Base-by-base conservation (phyloP, 495 filamentous ascomycete species). In the Tuber indicum region DNA sequence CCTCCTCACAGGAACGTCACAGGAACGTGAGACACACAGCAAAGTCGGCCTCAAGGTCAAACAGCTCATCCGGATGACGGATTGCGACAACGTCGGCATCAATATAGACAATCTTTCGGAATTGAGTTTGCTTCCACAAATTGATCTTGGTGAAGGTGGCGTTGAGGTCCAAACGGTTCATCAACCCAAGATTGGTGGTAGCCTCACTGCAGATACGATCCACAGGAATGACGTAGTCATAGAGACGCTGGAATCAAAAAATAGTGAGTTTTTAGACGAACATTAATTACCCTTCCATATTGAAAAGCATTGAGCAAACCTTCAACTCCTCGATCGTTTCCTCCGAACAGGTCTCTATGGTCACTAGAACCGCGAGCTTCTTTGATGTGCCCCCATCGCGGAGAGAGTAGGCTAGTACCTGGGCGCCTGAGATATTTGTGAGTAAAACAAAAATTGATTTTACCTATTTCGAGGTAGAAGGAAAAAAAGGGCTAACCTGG, bases 131-230 rank as follows among this genome's bases (percentile, higher is more conserved):
- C 73, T 91, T 92, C 96, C 96, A 99, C 23, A 99, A 87, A 76
- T 92, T 90, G 84, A 99, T 94, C 87, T 99, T 99, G 74, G 96
- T 98, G 84, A 97, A 98, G 74, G 95, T 92, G 26, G 93, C 92
- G 80, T 92, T 89, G 32, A 99, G 88, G 82, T 99, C 96, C 72
- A 90, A 89, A 46, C 96, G 93, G 81, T 93, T 89, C 94, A 99
- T 97, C 47, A 97, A 88, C 85, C 90, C 91, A 71, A 99, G 89
- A 81, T 97, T 98, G 69, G 90, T 90, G 1, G 93, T 92, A 26
- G 89, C 88, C 70, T 88, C 87, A 83, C 93, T 98, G 74, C 88
- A 88, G 76, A 97, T 90, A 52, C 89, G 90, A 52, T 90, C 86
- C 73, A 98, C 93, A 69, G 94, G 91, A 78, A 98, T 94, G 73